A percentile compares a stretch with the other conserved stretches of the same genome.
phyloP scores from a whole-genome alignment of 345 rosid genomes.

The Citrus maxima region DNA sequence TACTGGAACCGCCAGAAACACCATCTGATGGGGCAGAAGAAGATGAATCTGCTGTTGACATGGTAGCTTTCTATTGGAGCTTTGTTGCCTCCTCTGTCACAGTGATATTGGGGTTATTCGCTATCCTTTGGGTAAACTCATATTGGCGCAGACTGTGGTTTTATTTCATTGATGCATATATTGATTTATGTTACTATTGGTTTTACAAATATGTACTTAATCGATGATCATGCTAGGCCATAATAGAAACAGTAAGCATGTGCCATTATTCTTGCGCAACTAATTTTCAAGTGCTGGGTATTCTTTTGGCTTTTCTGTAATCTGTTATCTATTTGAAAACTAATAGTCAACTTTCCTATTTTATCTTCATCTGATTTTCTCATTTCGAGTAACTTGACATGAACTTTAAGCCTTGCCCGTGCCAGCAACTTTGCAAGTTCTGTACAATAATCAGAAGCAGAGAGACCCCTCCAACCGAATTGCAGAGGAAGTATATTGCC shows the following conservation, averaged over 20 bases:
- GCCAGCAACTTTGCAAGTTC: too few relatives aligned
- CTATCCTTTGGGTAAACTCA: slow-evolving; percentile 10
- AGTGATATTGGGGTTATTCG: neutral
- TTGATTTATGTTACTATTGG: neutral
- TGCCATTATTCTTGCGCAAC: too few relatives aligned
- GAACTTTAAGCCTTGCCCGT: too few relatives aligned
- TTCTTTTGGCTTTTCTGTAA: too few relatives aligned
- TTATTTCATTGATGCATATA: slow-evolving; percentile 4
- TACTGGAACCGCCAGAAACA: neutral
- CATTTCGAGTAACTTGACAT: too few relatives aligned
- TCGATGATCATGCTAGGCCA: neutral
- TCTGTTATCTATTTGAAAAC: too few relatives aligned
- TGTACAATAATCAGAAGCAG: neutral
- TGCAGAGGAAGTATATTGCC: neutral
- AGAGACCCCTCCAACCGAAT: neutral
- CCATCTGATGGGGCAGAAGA: neutral
- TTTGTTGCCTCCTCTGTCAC: slow-evolving; percentile 10
- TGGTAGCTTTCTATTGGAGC: slow-evolving; percentile 16
- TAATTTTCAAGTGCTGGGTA: too few relatives aligned
- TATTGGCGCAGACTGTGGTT: slow-evolving; percentile 19
- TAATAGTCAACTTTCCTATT: too few relatives aligned
- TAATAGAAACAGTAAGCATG: neutral
- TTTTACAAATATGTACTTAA: neutral
- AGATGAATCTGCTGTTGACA: slow-evolving; percentile 1
- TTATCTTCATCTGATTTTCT: too few relatives aligned